These are phyloP conservation scores for bread wheat (Triticum aestivum) DNA, from an alignment of 176 grass and related monocot species.

Conservation along the genomic window DNA sequence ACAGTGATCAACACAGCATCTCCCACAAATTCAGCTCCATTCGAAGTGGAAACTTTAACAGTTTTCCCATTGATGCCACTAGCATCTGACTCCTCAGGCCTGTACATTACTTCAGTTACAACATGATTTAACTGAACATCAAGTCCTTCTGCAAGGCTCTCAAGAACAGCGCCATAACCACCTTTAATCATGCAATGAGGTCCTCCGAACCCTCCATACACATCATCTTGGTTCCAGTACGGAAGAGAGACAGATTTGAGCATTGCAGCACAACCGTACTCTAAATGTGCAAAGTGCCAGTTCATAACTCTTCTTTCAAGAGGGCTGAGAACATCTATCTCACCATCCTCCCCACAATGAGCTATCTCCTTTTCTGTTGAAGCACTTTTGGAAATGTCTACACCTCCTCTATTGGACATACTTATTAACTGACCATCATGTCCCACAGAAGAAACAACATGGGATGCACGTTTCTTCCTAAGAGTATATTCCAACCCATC, in stretches of 20 bases:
- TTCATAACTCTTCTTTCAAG: constrained; percentile 95
- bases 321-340: constrained; percentile 64
- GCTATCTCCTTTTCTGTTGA: constrained; percentile 45
- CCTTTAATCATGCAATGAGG: constrained; percentile 99
- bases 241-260: constrained; percentile 95
- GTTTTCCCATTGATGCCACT: constrained; percentile 34
- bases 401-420: constrained; percentile 35
- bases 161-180: constrained; percentile 78
- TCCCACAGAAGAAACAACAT: constrained; percentile 41
- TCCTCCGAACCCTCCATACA: constrained; percentile 96
- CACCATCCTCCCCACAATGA: constrained; percentile 36
- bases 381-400: constrained; percentile 34
- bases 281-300: constrained; percentile 99
- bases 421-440: constrained; percentile 46
- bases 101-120: constrained; percentile 72
- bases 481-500: constrained; percentile 90
- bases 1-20: constrained; percentile 91
- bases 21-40: constrained; percentile 76
- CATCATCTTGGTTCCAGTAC: constrained; percentile 98
- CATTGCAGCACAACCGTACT: constrained; percentile 95
- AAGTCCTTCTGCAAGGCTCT: constrained; percentile 77
- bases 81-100: constrained; percentile 32
- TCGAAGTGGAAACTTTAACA: constrained; percentile 73
- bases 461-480: constrained; percentile 60
- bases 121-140: constrained; percentile 78